phyloP scores from a whole-genome alignment of 176 grass and related monocot species.

The Zea luxurians region DNA sequence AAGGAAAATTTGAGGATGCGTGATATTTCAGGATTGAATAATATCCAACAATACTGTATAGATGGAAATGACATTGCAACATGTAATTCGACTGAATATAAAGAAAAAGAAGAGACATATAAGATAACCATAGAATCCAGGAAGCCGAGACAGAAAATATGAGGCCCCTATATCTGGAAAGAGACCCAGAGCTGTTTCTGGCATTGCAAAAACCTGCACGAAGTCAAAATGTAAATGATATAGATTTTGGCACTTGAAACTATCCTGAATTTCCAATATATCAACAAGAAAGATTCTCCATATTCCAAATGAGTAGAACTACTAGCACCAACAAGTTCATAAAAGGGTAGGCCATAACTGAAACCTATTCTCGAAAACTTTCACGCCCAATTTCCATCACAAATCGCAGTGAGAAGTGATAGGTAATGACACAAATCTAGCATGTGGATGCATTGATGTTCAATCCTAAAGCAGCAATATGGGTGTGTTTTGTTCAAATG shows the following conservation, averaged over 20 bases:
- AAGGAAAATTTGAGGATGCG: background rate
- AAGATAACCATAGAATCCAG: conserved; percentile 78
- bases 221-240: conserved; percentile 17
- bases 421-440: background rate
- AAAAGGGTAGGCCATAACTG: background rate
- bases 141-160: conserved; percentile 83
- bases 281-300: background rate
- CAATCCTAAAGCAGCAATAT: background rate
- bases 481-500: background rate
- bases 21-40: background rate
- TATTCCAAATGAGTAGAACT: background rate
- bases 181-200: conserved; percentile 80
- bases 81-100: conserved; percentile 13
- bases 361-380: background rate
- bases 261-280: background rate
- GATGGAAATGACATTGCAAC: background rate
- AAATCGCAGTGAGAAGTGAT: background rate
- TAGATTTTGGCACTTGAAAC: background rate
- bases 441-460: no score
- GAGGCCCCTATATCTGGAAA: conserved; percentile 91
- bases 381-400: no score
- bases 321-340: background rate
- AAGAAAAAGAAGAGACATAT: background rate
- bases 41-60: background rate
- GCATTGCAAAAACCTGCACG: conserved; percentile 92